Evolutionary conservation across 257 asterid genomes (phyloP), one percentile per base, ranked within the genome.

Genomic region (Knoxia roxburghii): DNA sequence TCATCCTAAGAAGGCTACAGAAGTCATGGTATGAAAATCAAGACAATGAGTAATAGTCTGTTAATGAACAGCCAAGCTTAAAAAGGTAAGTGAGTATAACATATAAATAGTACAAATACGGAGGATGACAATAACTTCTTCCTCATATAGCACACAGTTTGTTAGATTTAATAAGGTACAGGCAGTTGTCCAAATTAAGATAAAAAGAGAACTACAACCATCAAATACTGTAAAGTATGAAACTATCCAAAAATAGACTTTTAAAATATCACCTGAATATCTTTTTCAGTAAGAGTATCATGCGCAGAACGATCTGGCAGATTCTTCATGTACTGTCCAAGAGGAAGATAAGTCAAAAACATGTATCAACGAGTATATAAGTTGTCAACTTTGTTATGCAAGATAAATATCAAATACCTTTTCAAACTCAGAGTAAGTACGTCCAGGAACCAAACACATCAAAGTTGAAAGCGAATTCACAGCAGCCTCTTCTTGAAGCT

Each of bases 391-490:
- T 30, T 69, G 56, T 41, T 23, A 27, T 51, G 7, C 52, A 72
- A 56, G 63, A n/a, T 23, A 75, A 48, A 57, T 58, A 40, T 60
- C 72, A 48, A 53, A 65, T 63, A 94, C 99, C 99, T 90, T 90
- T 65, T 81, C 92, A 80, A 94, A 94, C 75, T 90, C 96, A 12
- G 88, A 68, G 72, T 86, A 94, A 59, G 87, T 83, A 77, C 89
- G 95, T 78, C 85, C 95, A 1, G 99, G 99, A 70, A 74, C 57
- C 68, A 94, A 80, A 73, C 92, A 81, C 99, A 94, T 94, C 83
- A 94, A 68, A 4, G 96, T 86, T 66, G 91, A 82, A 79, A 94
- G 67, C 55, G 96, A 76, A 72, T 83, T 82, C 51, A 94, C 67
- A 69, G 95, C 97, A 26, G 92, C 96, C 72, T 84, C 95, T 82